Evolutionary conservation across 1,284 basidiomycete species (phyloP), one percentile per base, ranked within the genome.

Genomic region (Trametes pubescens): DNA sequence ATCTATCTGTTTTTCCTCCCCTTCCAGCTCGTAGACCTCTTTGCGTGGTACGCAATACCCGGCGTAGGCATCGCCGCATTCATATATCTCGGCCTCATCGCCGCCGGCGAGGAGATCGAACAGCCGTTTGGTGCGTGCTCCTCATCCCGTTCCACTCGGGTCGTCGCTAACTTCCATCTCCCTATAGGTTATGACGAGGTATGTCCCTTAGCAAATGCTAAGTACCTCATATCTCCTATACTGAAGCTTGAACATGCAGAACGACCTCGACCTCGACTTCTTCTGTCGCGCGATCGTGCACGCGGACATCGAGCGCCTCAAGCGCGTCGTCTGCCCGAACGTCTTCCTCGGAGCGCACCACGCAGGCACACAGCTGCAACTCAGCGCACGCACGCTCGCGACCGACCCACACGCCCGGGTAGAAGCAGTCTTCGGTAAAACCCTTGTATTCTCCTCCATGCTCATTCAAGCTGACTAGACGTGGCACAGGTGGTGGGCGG

Each of bases 1-100:
- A 74, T 89, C 18, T 90, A 89, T 73, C 80, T 89, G 1, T 87
- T 90, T 75, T 86, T 88, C 74, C 78, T 90, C 1, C 88, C 87
- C 0, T 89, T 90, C 79, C 87, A 90, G 73, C 80, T 89, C 18
- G 82, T 87, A 51, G 78, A 77, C 53, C 79, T 82, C 32, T 89
- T 89, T 67, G 79, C 76, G 6, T 89, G 86, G 78, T 84, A 81
- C 73, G 82, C 87, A 1, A 85, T 90, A 48, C 82, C 84, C 2
- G 87, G 86, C 29, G 85, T 86, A 6, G 78, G 77, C 8, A 82
- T 89, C 52, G 86, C 87, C 1, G 79, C 87, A 0, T 90, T 88
- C 77, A 88, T 89, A 59, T 89, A 87, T 72, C 81, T 90, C 24
- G 87, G 87, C 9, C 87, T 90, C 69, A 71, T 89, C 10, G 86